Evolutionary conservation across 306 rosid genomes (phyloP), one percentile per base, ranked within the genome.

Genomic region (Alnus glutinosa): DNA sequence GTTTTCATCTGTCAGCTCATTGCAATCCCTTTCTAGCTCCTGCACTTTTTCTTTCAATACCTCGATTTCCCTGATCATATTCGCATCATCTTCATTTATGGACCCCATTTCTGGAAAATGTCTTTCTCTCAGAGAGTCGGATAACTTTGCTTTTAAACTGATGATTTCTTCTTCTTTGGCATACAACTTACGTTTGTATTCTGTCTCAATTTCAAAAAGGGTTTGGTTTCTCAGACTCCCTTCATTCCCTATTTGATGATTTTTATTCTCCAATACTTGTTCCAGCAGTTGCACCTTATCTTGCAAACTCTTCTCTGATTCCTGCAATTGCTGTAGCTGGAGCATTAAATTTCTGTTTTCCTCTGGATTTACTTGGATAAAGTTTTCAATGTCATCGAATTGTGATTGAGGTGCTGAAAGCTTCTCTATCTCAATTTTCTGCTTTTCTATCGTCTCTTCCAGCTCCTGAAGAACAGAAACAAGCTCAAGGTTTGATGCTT

Each of bases 1-100:
- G 89, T 95, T 95, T 88, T 95, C 99, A 9, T 95, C 90, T 1
- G 99, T 95, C 81, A 95, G 86, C 88, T 95, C 99, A 81, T 84
- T 90, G 85, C 99, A 93, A 84, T 95, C 99, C 78, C 81, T 83
- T 87, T 95, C 99, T 75, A 93, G 92, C 84, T 93, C 98, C 84
- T 90, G 86, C 82, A 95, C 76, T 87, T 93, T 95, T 80, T 89
- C 94, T 81, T 82, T 90, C 82, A 95, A 82, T 30, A 55, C 77
- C 75, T 91, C 84, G 18, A 93, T 85, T 85, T 93, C 89, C 73
- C 83, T 86, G 36, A 88, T 75, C 81, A 87, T 84, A 88, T 84
- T 78, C 48, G 59, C 87, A 77, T 87, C 90, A 74, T 58, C 84
- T 77, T 72, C 86, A 74, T 86, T 81, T 67, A 57, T 66, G 76